A percentile compares a stretch with the other conserved stretches of the same genome.
phyloP scores from a whole-genome alignment of 495 filamentous ascomycete species.

The Rostrohypoxylon terebratum region DNA sequence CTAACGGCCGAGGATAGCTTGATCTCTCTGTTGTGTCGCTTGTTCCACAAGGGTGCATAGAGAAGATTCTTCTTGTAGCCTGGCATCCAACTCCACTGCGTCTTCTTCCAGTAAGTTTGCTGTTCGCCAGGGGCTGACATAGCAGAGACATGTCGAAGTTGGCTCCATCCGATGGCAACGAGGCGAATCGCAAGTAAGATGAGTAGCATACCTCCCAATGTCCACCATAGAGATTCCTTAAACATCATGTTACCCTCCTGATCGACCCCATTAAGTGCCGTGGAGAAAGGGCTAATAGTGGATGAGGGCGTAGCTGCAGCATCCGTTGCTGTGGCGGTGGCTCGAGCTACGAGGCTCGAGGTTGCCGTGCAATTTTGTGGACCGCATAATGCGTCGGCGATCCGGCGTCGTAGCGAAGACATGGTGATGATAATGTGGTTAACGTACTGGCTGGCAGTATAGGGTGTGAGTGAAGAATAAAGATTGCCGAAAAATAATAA shows the following conservation, averaged over 20 bases:
- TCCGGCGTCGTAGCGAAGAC: conserved; percentile 48
- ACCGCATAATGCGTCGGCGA: conserved; percentile 40
- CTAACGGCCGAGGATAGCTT: conserved; percentile 80
- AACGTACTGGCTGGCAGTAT: conserved; percentile 13
- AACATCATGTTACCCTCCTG: conserved; percentile 61
- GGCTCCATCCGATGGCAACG: conserved; percentile 56
- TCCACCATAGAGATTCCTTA: conserved; percentile 62
- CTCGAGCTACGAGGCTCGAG: conserved; percentile 43
- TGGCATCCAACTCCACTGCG: conserved; percentile 64
- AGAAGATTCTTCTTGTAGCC: conserved; percentile 80
- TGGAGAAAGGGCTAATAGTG: conserved; percentile 62
- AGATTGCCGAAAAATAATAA: conserved; percentile 14
- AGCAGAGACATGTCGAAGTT: conserved; percentile 61
- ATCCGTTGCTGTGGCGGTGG: conserved; percentile 31
- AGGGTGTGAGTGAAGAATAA: conserved; percentile 25
- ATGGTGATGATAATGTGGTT: conserved; percentile 26
- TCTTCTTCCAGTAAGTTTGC: conserved; percentile 62
- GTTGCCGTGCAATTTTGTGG: conserved; percentile 37
- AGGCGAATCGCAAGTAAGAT: conserved; percentile 59
- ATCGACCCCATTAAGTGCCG: conserved; percentile 64
- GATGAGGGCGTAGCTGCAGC: conserved; percentile 36
- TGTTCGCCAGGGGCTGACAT: conserved; percentile 59
- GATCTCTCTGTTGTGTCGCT: conserved; percentile 88
- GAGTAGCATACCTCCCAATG: conserved; percentile 59
- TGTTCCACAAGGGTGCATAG: conserved; percentile 84